A percentile compares a stretch with the other conserved stretches of the same genome.
Evolutionary conservation across 2,329 filamentous ascomycete species (phyloP).

Genomic region (Hymenoscyphus occultus): DNA sequence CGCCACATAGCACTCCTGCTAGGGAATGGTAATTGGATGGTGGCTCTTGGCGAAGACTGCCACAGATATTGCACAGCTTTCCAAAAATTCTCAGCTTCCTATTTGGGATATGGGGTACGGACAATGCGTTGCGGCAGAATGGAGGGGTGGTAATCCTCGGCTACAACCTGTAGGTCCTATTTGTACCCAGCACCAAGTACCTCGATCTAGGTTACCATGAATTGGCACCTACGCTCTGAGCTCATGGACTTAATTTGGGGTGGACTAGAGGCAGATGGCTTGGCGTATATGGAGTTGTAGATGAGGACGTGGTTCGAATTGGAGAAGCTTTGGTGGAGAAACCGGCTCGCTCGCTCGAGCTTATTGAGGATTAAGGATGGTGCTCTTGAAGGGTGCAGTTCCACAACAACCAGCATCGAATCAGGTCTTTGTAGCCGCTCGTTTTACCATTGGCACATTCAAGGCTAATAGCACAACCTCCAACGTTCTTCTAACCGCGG

Average conservation of each 20-base stretch:
- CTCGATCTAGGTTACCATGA: background rate
- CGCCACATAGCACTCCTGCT: constrained; percentile 6
- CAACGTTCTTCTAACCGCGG: background rate
- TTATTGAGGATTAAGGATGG: background rate
- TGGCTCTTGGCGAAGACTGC: constrained; percentile 1
- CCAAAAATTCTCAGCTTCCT: constrained; percentile 19
- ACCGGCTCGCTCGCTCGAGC: background rate
- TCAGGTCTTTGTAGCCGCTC: background rate
- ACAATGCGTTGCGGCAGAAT: constrained; percentile 15
- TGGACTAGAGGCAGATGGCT: background rate
- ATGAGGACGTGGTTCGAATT: constrained; percentile 1
- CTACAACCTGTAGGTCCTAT: background rate
- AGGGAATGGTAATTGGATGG: background rate
- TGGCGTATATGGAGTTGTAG: background rate
- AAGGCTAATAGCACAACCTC: background rate
- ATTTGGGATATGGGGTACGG: constrained; percentile 13
- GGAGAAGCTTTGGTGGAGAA: background rate
- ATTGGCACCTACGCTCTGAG: background rate
- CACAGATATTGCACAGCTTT: constrained; percentile 4
- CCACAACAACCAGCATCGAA: background rate
- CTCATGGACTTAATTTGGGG: background rate
- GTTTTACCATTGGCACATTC: background rate
- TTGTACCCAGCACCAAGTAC: constrained; percentile 1
- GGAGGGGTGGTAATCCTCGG: background rate
- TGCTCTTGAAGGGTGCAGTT: background rate